Evolutionary conservation across 148 eudicot species (phyloP).

Genomic region (Vaccinium corymbosum): DNA sequence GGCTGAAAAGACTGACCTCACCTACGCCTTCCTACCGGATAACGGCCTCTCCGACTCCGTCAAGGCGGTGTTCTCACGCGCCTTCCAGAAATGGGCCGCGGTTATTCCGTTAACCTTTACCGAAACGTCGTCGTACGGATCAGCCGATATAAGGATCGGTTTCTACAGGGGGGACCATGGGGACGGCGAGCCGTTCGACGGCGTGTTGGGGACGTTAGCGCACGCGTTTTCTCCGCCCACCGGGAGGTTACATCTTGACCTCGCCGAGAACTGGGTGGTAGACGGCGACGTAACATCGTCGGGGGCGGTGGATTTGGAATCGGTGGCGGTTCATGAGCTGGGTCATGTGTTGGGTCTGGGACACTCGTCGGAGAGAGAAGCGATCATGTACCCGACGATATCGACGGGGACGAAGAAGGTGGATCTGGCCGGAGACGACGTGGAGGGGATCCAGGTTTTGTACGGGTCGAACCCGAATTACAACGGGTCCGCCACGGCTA

Average conservation of each 20-base stretch:
- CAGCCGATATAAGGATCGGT: slow-evolving; percentile 37
- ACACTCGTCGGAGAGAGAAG: slow-evolving; percentile 36
- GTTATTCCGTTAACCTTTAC: slow-evolving; percentile 36
- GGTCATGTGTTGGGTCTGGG: slow-evolving; percentile 53
- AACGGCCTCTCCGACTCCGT: slow-evolving; percentile 26
- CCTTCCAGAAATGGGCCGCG: slow-evolving; percentile 40
- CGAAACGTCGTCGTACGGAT: slow-evolving; percentile 15
- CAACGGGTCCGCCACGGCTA: slow-evolving; percentile 17
- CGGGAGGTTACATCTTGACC: slow-evolving; percentile 36
- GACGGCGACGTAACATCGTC: background rate
- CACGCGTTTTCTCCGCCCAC: slow-evolving; percentile 49
- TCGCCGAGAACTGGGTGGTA: slow-evolving; percentile 42
- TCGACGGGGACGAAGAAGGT: slow-evolving; percentile 32
- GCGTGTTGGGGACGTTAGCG: slow-evolving; percentile 35
- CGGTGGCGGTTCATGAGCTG: slow-evolving; percentile 53
- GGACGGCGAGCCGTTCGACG: slow-evolving; percentile 46
- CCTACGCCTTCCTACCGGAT: slow-evolving; percentile 38
- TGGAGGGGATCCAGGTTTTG: slow-evolving; percentile 37
- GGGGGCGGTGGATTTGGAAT: slow-evolving; percentile 42
- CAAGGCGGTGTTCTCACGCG: slow-evolving; percentile 31
- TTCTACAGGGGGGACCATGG: slow-evolving; percentile 40
- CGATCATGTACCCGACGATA: slow-evolving; percentile 51
- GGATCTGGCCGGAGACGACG: slow-evolving; percentile 33
- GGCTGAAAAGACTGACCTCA: slow-evolving; percentile 18
- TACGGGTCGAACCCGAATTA: slow-evolving; percentile 53